Evolutionary conservation across 129 eudicot genomes (phyloP), one percentile per base, ranked within the genome.

Genomic region (Chrysanthemum lavandulifolium): DNA sequence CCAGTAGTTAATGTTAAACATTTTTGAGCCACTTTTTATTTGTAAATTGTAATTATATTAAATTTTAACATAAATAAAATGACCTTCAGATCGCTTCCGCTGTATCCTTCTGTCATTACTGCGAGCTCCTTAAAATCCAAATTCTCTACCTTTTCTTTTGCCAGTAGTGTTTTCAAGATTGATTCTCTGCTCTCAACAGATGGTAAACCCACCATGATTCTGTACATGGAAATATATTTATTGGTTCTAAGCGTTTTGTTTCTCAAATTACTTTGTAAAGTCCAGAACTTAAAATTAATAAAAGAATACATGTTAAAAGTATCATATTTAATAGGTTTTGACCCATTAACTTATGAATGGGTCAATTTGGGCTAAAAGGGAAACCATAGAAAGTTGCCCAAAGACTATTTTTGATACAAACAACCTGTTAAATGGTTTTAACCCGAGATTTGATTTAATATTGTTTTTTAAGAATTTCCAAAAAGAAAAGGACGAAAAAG

Each of bases 1-100:
- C 69, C 79, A 73, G 76, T 51, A 76, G 84, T 82, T 58, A 81
- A 68, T 83, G 80, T 71, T 80, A 75, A 33, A 68, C 25, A 23
- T 18, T 67, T 79, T 63, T 11, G 55, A 68, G 50, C 43, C 25
- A 29, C 58, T 57, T 78, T 3, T 33, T 71, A 57, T 27, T 69
- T 56, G 57, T 27, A 33, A 57, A 18, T 69, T 56, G 57, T 27
- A 33, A 8, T 8, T 60, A 77, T 65, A 23, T 54, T n/a, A 36
- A 75, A 29, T 21, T 53, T 62, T 25, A 7, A 9, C 23, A 47
- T 8, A 58, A 29, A 29, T 51, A 55, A 56, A 85, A 91, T 71
- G 78, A 93, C 98, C 98, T 93, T 89, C 48, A 93, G 98, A 87
- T 93, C 98, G 29, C 98, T 93, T 82, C 98, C 98, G 29, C 90